phyloP scores from a whole-genome alignment of 306 rosid species.

The Corylus avellana region DNA sequence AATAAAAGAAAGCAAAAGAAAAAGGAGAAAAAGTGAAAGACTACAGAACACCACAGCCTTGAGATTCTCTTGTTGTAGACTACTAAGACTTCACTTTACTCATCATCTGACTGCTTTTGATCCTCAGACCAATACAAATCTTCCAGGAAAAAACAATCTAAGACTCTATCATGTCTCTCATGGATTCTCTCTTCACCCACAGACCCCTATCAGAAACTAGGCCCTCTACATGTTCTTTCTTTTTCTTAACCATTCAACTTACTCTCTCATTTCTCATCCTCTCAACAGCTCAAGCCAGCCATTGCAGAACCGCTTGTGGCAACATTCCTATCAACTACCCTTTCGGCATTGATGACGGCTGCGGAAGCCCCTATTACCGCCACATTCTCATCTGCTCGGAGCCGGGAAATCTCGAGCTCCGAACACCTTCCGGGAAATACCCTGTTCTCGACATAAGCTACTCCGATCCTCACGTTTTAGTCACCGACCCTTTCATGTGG shows the following conservation, averaged over 20 bases:
- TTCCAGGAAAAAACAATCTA: neutral
- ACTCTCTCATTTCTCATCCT: constrained; percentile 31
- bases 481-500: constrained; percentile 93
- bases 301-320: constrained; percentile 83
- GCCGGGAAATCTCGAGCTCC: constrained; percentile 56
- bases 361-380: constrained; percentile 85
- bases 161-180: constrained; percentile 20
- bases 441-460: constrained; percentile 70
- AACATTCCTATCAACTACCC: constrained; percentile 77
- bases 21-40: constrained; percentile 10
- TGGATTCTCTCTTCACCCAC: constrained; percentile 18
- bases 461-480: constrained; percentile 69
- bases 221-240: constrained; percentile 15
- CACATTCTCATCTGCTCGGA: constrained; percentile 68
- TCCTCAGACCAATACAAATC: neutral
- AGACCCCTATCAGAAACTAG: neutral
- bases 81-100: constrained; percentile 28
- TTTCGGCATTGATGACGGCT: constrained; percentile 86
- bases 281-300: constrained; percentile 43
- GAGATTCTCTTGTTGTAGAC: constrained; percentile 13
- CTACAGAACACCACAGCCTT: constrained; percentile 38
- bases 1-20: constrained; percentile 32
- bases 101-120: constrained; percentile 2
- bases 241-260: constrained; percentile 26
- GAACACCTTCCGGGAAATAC: constrained; percentile 82